These are phyloP conservation scores for Venturia effusa DNA, from an alignment of 2,329 filamentous ascomycete genomes.

Conservation along the genomic window DNA sequence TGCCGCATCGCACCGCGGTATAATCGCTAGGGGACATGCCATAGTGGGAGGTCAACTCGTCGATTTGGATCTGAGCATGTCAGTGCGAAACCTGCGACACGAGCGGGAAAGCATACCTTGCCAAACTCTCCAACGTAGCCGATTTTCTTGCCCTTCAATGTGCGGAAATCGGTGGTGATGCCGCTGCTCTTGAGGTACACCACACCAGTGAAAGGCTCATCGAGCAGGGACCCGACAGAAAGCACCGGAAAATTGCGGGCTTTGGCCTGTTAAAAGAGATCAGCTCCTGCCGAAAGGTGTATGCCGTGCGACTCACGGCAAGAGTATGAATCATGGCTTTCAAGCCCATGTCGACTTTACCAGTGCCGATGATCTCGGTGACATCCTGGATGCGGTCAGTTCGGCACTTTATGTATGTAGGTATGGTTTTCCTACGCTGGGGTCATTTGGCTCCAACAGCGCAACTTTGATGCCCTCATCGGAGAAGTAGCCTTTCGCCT, in stretches of 20 bases:
- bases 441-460: slow-evolving; percentile 67
- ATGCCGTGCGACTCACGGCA: slow-evolving; percentile 38
- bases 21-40: slow-evolving; percentile 64
- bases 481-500: slow-evolving; percentile 64
- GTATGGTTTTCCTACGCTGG: slow-evolving; percentile 42
- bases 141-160: slow-evolving; percentile 65
- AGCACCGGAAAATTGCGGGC: slow-evolving; percentile 62
- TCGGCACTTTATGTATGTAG: background rate
- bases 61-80: slow-evolving; percentile 56
- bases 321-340: slow-evolving; percentile 80
- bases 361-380: slow-evolving; percentile 68
- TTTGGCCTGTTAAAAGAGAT: slow-evolving; percentile 46
- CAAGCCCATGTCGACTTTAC: slow-evolving; percentile 68
- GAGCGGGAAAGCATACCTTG: slow-evolving; percentile 35
- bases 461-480: slow-evolving; percentile 70
- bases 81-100: background rate
- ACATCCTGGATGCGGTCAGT: slow-evolving; percentile 44
- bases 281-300: slow-evolving; percentile 6
- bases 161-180: slow-evolving; percentile 64
- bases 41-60: slow-evolving; percentile 69
- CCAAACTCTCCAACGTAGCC: slow-evolving; percentile 74
- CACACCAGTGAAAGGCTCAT: slow-evolving; percentile 71
- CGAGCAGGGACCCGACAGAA: slow-evolving; percentile 64
- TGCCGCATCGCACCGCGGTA: slow-evolving; percentile 66
- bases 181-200: slow-evolving; percentile 65